A percentile compares a stretch with the other conserved stretches of the same genome.
These are phyloP conservation scores for Haematococcus sp. DNA, from an alignment of 139 green algal species.

Conservation along the genomic window DNA sequence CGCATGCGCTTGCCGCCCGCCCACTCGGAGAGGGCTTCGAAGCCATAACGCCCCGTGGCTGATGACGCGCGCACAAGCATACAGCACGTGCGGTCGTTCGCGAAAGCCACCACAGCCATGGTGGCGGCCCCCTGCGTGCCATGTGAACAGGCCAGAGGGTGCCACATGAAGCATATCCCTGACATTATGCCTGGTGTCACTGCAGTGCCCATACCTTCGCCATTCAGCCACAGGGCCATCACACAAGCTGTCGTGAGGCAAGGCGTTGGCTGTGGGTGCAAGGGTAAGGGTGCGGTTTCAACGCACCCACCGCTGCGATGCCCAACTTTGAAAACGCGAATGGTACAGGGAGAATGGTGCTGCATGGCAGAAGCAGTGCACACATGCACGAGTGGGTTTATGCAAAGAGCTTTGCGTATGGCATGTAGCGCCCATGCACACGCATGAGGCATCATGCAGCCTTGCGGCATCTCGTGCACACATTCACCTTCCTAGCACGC, in stretches of 20 bases:
- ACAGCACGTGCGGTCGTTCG: slow-evolving; percentile 63
- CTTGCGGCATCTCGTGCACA: not conserved
- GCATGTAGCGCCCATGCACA: not conserved
- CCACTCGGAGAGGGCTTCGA: slow-evolving; percentile 62
- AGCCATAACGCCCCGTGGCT: slow-evolving; percentile 41
- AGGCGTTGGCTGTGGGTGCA: too few species aligned
- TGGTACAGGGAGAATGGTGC: slow-evolving; percentile 69
- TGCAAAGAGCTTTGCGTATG: not conserved
- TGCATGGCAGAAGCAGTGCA: slow-evolving; percentile 17
- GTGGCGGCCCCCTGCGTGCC: too few species aligned
- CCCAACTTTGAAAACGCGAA: slow-evolving; percentile 73
- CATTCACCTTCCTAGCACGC: slow-evolving; percentile 36
- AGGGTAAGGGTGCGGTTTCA: too few species aligned
- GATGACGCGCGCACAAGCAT: slow-evolving; percentile 36
- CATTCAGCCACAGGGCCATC: too few species aligned
- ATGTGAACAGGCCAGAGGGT: too few species aligned
- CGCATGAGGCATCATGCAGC: not conserved
- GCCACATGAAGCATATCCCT: too few species aligned
- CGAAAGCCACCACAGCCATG: slow-evolving; percentile 45
- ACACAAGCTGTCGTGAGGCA: too few species aligned
- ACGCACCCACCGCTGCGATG: slow-evolving; percentile 44
- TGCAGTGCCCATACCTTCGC: too few species aligned
- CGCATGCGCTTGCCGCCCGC: slow-evolving; percentile 40
- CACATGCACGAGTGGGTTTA: too few species aligned
- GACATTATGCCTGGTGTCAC: too few species aligned